Conservation (phyloP, 2,329 filamentous ascomycete genomes). For the Ophiocordyceps sinensis region DNA sequence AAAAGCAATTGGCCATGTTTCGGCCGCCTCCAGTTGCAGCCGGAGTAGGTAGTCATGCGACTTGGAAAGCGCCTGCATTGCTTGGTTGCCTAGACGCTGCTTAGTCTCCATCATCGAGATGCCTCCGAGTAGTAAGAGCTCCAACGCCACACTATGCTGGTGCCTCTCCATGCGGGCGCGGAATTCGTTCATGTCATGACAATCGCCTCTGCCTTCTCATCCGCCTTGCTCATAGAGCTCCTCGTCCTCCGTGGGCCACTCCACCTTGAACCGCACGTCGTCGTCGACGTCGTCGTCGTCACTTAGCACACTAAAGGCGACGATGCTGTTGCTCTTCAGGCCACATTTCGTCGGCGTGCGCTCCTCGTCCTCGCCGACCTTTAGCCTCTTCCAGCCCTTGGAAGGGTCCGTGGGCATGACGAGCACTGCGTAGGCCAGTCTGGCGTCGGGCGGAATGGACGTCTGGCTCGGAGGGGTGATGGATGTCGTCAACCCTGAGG, state of each 20-base stretch:
- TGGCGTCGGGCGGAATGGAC: constrained; percentile 24
- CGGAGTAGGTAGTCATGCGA: too few species aligned
- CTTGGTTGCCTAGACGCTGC: too few species aligned
- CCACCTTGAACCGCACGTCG: constrained; percentile 28
- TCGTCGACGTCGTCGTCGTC: constrained; percentile 21
- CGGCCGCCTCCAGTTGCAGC: too few species aligned
- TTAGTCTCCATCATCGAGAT: too few species aligned
- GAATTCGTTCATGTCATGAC: background rate
- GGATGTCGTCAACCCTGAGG: constrained; percentile 31
- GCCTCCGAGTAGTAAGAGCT: too few species aligned
- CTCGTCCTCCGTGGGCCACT: constrained; percentile 29
- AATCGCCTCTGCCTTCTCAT: background rate
- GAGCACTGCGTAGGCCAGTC: constrained; percentile 31
- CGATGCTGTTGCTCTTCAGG: constrained; percentile 29
- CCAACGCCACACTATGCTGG: too few species aligned
- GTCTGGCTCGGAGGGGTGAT: constrained; percentile 18
- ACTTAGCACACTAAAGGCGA: constrained; percentile 31
- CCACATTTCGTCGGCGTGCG: constrained; percentile 27
- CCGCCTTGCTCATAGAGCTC: constrained; percentile 13
- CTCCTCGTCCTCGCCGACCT: constrained; percentile 15
- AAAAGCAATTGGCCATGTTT: too few species aligned
- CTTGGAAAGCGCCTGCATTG: too few species aligned
- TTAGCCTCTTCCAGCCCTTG: constrained; percentile 35
- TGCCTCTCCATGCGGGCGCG: too few species aligned
- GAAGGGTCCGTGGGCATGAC: constrained; percentile 28